Base-by-base conservation (phyloP, 495 filamentous ascomycete genomes). In the Cladorrhinum samala region DNA sequence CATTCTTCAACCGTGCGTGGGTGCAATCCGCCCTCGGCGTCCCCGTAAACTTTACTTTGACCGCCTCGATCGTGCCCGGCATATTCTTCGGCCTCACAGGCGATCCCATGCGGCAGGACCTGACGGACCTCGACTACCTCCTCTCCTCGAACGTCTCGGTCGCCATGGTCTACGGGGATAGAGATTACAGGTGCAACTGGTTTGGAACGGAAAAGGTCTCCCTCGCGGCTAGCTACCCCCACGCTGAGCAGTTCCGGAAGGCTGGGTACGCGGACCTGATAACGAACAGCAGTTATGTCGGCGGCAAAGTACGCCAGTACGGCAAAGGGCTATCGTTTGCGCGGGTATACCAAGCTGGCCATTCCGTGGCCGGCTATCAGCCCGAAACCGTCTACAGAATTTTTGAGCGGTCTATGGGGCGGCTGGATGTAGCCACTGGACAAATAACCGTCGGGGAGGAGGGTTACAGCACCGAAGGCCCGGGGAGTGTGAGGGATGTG, bases 271-370 rank as follows among this genome's bases (percentile, higher is more conserved):
- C 78, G 9, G 65, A 72, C 18, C 68, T 84, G 46, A 63, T 68
- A 14, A 67, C 75, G 37, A 77, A 78, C 58, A 56, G 58, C 8
- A 63, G 58, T 39, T 79, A 82, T 48, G 59, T 75, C 24, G 77
- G 76, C 25, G 84, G 83, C 18, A 73, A 80, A 45, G 79, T 83
- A 30, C 77, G 80, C 13, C 78, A 85, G 55, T 69, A 72, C 42
- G 82, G 27, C 11, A 11, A 79, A 17, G 73, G 79, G 53, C 79
- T 85, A 51, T 77, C 77, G 25, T 87, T 86, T 59, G 69, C 74
- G 3, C 71, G 81, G 0, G 68, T 85, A 4, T 84, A 81, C 57
- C 71, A 83, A 52, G 80, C 77, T 17, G 83, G 83, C 0, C 82
- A 84, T 53, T 71, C 78, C 51, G 80, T 84, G 1, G 79, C 81